Evolutionary conservation across 2,329 filamentous ascomycete species (phyloP).

Genomic region (Coniochaeta prunicola): DNA sequence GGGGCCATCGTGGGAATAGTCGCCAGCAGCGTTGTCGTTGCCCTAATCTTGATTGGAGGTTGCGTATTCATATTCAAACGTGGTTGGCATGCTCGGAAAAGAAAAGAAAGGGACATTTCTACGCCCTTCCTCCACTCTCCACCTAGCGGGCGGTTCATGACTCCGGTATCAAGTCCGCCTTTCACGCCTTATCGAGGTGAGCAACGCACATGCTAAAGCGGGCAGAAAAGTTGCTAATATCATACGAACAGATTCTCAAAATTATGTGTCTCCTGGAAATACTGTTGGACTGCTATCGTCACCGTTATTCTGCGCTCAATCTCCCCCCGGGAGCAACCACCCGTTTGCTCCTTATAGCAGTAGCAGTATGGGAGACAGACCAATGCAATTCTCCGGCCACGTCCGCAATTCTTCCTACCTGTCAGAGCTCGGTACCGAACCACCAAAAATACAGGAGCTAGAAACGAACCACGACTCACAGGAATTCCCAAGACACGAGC

Average conservation of each 20-base stretch:
- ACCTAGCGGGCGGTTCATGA: not conserved
- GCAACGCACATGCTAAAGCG: not conserved
- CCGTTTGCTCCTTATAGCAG: not conserved
- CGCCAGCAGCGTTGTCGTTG: conserved; percentile 4
- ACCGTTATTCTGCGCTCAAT: not conserved
- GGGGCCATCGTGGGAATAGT: conserved; percentile 13
- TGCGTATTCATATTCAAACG: conserved; percentile 5
- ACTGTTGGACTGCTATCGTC: not conserved
- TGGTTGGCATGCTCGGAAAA: conserved; percentile 4
- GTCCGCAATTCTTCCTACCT: not conserved
- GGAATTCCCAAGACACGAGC: not conserved
- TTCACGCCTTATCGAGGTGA: not conserved
- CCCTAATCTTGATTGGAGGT: conserved; percentile 7
- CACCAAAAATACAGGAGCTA: not conserved
- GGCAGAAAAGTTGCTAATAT: not conserved
- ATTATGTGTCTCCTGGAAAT: not conserved
- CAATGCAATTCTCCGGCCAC: not conserved
- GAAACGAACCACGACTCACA: not conserved
- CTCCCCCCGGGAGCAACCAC: not conserved
- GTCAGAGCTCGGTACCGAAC: not conserved
- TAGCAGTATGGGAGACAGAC: not conserved
- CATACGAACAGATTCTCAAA: not conserved
- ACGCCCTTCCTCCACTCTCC: not conserved
- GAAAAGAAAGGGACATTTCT: conserved; percentile 1
- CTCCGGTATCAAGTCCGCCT: not conserved